These are phyloP conservation scores for Solanum pennellii DNA, from an alignment of 257 asterid genomes.

Conservation along the genomic window DNA sequence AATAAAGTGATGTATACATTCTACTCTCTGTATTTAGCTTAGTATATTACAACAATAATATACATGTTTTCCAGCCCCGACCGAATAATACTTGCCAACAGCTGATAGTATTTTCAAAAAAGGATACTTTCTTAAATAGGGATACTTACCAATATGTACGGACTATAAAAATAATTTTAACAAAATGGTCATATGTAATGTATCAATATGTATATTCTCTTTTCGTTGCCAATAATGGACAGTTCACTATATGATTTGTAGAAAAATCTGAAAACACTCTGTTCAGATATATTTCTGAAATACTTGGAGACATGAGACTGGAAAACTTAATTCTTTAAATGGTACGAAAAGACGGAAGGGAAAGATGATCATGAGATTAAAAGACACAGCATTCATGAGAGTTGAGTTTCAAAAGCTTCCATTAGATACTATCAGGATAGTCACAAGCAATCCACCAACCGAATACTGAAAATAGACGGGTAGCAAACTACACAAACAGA, in stretches of 20 bases:
- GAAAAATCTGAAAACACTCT: too few species aligned
- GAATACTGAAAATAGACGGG: background rate
- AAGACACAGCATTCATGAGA: background rate
- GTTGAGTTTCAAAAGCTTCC: background rate
- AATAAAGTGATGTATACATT: background rate
- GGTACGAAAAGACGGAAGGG: background rate
- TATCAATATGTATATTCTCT: too few species aligned
- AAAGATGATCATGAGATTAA: background rate
- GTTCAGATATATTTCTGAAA: too few species aligned
- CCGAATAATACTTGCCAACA: background rate
- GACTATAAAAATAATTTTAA: too few species aligned
- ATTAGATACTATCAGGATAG: background rate
- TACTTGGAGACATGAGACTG: background rate
- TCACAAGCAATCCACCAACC: background rate
- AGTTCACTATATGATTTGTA: too few species aligned
- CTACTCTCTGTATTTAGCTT: too few species aligned
- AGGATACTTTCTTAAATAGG: background rate
- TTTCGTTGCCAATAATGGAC: too few species aligned
- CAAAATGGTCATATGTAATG: background rate
- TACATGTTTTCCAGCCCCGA: background rate
- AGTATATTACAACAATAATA: background rate
- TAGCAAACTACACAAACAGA: background rate
- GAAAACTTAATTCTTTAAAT: background rate
- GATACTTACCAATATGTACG: background rate
- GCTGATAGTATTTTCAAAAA: background rate